A percentile compares a stretch with the other conserved stretches of the same genome.
Evolutionary conservation across 2,329 filamentous ascomycete species (phyloP).

Genomic region (Meredithiella fracta): DNA sequence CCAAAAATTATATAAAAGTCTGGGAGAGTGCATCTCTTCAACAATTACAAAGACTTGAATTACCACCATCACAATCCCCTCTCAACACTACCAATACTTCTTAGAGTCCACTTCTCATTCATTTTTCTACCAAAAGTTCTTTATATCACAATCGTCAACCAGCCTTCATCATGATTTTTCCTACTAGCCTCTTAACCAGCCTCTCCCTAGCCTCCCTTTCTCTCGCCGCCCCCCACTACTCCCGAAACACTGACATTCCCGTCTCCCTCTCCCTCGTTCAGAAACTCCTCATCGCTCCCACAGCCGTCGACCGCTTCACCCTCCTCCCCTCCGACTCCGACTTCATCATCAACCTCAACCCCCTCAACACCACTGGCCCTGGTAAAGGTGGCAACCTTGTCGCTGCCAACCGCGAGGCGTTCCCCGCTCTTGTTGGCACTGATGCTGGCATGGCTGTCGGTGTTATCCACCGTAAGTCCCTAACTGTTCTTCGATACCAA

Average conservation of each 20-base stretch:
- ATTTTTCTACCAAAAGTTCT: no score
- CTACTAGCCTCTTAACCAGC: constrained; percentile 18
- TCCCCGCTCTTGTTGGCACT: constrained; percentile 38
- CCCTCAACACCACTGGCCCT: constrained; percentile 27
- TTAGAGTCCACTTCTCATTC: no score
- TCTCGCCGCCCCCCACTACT: background rate
- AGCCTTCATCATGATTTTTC: background rate
- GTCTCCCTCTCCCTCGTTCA: constrained; percentile 16
- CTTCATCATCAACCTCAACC: constrained; percentile 30
- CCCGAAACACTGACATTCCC: no score
- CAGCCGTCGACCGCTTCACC: constrained; percentile 24
- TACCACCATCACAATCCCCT: no score
- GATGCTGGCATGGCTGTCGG: constrained; percentile 35
- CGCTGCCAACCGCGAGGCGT: constrained; percentile 37
- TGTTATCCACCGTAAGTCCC: constrained; percentile 26
- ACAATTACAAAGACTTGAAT: no score
- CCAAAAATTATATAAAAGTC: no score
- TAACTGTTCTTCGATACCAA: constrained; percentile 9
- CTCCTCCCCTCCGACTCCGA: constrained; percentile 25
- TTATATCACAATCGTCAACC: background rate
- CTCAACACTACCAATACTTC: no score
- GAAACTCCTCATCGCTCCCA: constrained; percentile 18
- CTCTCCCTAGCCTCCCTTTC: background rate
- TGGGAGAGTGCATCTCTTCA: no score
- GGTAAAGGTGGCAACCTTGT: constrained; percentile 28